Base-by-base conservation (phyloP, 2,329 filamentous ascomycete species). In the Macrophomina phaseolina region DNA sequence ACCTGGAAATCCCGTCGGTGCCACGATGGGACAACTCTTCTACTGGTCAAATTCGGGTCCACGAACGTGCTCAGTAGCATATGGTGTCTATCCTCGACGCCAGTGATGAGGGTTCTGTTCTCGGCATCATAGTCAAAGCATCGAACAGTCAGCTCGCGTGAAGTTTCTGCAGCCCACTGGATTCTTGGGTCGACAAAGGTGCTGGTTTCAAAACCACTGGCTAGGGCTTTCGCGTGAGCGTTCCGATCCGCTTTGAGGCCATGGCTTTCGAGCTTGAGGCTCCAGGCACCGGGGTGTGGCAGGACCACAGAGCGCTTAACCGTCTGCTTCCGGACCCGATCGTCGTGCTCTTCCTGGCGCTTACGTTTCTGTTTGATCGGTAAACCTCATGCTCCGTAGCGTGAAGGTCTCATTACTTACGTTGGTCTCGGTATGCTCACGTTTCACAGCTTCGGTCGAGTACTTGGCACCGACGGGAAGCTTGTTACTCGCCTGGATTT, bases 401-500 rank as follows among this genome's bases (percentile, higher is more conserved):
- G 30, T 2, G n/a, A n/a, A 32, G n/a, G 18, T 6, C 9, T 16
- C 2, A 9, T 34, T 14, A 5, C 58, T 7, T 53, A 64, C 61
- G 8, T 64, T 64, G 1, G 49, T 64, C 38, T 64, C 58, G 32
- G 58, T 52, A 18, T 69, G 76, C 72, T 70, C 72, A 61, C 32
- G 58, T n/a, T 73, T 81, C 71, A 30, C 71, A 56, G 81, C 82
- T 11, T 77, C 72, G 14, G 73, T 70, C 0, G 80, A 77, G 70
- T 84, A 82, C 67, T 80, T 81, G 4, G 77, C 71, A 11, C 69
- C 64, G 49, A 70, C 58, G 66, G 78, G 71, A 42, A 77, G 73
- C 60, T 73, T 63, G 74, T 79, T 76, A 34, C 79, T 74, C 16
- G 76, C 74, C 63, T 79, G 76, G 28, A 85, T 80, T 45, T 77